Conservation (phyloP, 1,139 yeast species). For the Candida pseudoviswanathii region DNA sequence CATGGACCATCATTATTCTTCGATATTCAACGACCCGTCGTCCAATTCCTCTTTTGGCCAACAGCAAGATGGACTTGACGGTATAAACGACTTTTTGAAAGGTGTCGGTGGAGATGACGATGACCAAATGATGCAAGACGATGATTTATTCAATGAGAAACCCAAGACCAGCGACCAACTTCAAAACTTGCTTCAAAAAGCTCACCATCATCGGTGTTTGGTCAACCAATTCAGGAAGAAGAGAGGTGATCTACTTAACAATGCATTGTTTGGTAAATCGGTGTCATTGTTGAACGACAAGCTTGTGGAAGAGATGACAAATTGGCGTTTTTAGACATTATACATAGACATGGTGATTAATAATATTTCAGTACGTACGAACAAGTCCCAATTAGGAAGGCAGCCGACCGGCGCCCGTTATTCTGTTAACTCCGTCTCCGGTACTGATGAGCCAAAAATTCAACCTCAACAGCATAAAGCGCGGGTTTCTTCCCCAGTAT, state of each 20-base stretch:
- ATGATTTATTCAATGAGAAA: constrained; percentile 16
- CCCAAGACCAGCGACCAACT: constrained; percentile 12
- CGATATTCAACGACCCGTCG: constrained; percentile 18
- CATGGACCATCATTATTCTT: constrained; percentile 19
- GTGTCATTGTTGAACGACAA: constrained; percentile 15
- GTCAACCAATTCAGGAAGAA: constrained; percentile 13
- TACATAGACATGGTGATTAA: background rate
- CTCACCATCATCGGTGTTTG: constrained; percentile 8
- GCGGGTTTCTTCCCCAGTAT: too few relatives aligned
- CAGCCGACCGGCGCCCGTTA: background rate
- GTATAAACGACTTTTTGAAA: constrained; percentile 8
- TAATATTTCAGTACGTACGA: background rate
- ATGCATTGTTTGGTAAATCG: constrained; percentile 12
- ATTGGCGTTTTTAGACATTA: constrained; percentile 6
- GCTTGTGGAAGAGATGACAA: constrained; percentile 15
- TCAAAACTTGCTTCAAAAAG: constrained; percentile 1
- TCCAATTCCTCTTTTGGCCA: background rate
- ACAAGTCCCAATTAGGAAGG: background rate
- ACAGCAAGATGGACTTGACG: constrained; percentile 6
- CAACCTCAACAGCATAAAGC: too few relatives aligned
- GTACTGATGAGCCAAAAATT: too few relatives aligned
- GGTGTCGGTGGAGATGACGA: constrained; percentile 16
- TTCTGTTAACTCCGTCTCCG: background rate
- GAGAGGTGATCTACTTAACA: constrained; percentile 6
- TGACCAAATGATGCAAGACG: constrained; percentile 15